phyloP scores from a whole-genome alignment of 2,329 filamentous ascomycete species.

The Leptoxyphium fumago region DNA sequence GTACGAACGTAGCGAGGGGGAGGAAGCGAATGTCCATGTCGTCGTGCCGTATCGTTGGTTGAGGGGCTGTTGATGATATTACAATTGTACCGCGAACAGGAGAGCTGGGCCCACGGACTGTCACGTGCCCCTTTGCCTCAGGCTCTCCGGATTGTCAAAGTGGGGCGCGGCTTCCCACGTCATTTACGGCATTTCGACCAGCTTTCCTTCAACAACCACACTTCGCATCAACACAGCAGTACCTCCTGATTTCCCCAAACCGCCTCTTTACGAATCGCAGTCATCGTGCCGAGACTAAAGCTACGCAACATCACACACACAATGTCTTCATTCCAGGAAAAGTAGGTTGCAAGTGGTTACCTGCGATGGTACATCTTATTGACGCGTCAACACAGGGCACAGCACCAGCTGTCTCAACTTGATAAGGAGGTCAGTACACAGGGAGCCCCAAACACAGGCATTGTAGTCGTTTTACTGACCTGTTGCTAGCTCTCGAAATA shows the following conservation, averaged over 20 bases:
- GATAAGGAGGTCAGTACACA: slow-evolving; percentile 54
- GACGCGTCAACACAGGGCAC: slow-evolving; percentile 10
- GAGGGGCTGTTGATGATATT: too few species aligned
- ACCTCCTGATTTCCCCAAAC: not conserved
- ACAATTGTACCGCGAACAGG: too few species aligned
- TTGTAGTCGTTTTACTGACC: slow-evolving; percentile 5
- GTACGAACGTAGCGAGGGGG: too few species aligned
- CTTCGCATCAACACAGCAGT: not conserved
- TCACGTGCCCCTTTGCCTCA: not conserved
- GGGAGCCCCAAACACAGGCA: not conserved
- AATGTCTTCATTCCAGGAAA: not conserved
- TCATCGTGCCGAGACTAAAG: too few species aligned
- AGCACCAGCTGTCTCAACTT: slow-evolving; percentile 57
- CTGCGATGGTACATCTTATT: not conserved
- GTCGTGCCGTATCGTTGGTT: too few species aligned
- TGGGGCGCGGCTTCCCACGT: slow-evolving; percentile 1
- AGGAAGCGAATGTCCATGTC: too few species aligned
- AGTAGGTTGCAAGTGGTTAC: not conserved
- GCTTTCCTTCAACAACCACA: not conserved
- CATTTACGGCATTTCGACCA: not conserved
- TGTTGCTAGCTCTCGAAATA: slow-evolving; percentile 63
- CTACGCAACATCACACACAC: not conserved
- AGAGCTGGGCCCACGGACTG: too few species aligned
- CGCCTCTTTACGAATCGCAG: too few species aligned
- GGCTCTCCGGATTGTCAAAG: not conserved